A percentile compares a stretch with the other conserved stretches of the same genome.
phyloP scores from a whole-genome alignment of 352 stramenopile species.

The Phytophthora megakarya region DNA sequence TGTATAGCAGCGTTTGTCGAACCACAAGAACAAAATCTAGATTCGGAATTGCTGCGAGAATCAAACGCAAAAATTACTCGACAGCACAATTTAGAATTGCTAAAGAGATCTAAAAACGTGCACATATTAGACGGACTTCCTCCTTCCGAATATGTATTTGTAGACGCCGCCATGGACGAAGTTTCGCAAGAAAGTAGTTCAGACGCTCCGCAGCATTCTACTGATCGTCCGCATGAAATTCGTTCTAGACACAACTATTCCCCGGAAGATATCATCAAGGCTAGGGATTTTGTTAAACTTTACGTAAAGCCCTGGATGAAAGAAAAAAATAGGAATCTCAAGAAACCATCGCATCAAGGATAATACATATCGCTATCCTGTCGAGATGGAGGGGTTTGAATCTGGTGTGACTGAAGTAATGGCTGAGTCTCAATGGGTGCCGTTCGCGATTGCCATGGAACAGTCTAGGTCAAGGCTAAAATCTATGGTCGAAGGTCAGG shows the following conservation, averaged over 20 bases:
- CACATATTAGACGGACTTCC: neutral
- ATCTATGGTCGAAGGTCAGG: too few species aligned
- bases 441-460: too few species aligned
- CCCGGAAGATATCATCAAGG: neutral
- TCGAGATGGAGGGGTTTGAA: too few species aligned
- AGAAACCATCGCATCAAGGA: too few species aligned
- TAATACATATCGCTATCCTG: neutral
- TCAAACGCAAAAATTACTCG: constrained; percentile 2
- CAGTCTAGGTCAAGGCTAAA: too few species aligned
- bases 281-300: neutral
- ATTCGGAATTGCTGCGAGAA: neutral
- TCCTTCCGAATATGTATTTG: neutral
- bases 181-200: too few species aligned
- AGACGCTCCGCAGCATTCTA: too few species aligned
- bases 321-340: neutral
- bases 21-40: neutral
- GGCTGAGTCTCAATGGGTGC: too few species aligned
- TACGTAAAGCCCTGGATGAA: neutral
- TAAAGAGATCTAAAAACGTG: neutral
- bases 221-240: too few species aligned
- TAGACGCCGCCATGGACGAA: neutral
- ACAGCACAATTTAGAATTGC: neutral
- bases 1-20: neutral
- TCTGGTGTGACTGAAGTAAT: too few species aligned
- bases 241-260: neutral